Evolutionary conservation across 2,329 filamentous ascomycete genomes (phyloP).

Genomic region (Diaporthe citriasiana): DNA sequence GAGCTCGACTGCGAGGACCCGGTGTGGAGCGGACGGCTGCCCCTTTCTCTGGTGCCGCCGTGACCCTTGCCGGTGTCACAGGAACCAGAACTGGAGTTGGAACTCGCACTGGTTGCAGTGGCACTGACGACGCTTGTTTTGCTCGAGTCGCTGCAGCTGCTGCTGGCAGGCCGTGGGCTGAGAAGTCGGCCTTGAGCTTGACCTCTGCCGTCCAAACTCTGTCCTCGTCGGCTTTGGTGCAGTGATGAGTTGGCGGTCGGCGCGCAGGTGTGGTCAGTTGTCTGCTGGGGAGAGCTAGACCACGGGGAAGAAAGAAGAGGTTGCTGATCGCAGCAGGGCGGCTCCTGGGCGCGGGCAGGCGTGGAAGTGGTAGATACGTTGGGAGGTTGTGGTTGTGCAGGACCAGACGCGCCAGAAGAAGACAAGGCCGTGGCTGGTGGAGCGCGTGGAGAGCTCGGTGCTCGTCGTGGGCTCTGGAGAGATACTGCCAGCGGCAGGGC

Average conservation of each 20-base stretch:
- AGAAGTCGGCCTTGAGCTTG: constrained; percentile 11
- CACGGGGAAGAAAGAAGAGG: constrained; percentile 10
- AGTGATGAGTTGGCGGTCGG: background rate
- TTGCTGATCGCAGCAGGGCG: constrained; percentile 1
- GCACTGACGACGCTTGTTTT: constrained; percentile 3
- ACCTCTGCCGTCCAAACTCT: constrained; percentile 9
- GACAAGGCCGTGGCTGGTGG: constrained; percentile 30
- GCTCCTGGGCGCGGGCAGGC: constrained; percentile 17
- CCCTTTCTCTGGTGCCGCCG: constrained; percentile 45
- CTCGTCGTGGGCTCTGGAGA: constrained; percentile 20
- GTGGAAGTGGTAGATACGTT: constrained; percentile 3
- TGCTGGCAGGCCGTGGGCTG: constrained; percentile 35
- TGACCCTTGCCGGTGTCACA: constrained; percentile 12
- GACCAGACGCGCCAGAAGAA: constrained; percentile 20
- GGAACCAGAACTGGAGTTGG: background rate
- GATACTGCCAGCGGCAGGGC: constrained; percentile 18
- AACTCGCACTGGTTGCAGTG: background rate
- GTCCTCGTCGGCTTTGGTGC: constrained; percentile 2
- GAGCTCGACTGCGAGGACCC: background rate
- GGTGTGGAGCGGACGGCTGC: constrained; percentile 45
- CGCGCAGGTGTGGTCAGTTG: constrained; percentile 6
- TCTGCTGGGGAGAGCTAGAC: background rate
- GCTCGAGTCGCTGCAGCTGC: constrained; percentile 15
- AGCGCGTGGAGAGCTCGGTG: constrained; percentile 19
- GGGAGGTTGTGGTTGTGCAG: constrained; percentile 11